Evolutionary conservation across 164 flowering plant genomes (phyloP).

Genomic region (Vitis amurensis): DNA sequence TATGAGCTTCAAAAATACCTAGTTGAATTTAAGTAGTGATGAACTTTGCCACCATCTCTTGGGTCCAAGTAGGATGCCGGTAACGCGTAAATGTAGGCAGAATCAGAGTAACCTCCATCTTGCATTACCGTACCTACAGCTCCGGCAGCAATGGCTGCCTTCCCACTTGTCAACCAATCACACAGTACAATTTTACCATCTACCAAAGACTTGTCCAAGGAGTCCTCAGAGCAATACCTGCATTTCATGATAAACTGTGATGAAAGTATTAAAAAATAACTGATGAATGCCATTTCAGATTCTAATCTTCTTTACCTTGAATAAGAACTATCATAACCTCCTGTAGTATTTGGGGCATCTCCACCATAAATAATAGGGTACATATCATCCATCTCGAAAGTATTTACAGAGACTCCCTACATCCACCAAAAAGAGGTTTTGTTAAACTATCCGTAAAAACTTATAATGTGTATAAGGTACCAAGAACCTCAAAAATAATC

Average conservation of each 20-base stretch:
- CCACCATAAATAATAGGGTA: conserved; percentile 12
- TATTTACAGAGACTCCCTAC: conserved; percentile 9
- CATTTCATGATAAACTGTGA: background rate
- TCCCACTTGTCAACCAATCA: background rate
- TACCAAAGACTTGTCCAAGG: background rate
- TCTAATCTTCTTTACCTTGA: background rate
- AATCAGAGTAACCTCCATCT: background rate
- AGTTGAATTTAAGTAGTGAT: background rate
- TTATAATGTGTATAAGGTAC: no score
- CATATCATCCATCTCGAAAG: conserved; percentile 4
- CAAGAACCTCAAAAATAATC: no score
- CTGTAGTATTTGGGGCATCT: background rate
- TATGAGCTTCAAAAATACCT: no score
- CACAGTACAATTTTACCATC: conserved; percentile 6
- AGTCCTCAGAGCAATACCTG: background rate
- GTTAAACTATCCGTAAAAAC: no score
- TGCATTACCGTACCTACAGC: background rate
- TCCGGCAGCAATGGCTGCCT: background rate
- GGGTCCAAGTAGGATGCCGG: background rate
- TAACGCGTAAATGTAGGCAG: background rate
- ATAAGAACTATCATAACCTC: background rate
- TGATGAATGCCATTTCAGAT: no score
- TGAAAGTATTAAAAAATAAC: background rate
- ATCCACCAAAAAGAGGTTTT: background rate
- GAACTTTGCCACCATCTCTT: background rate